These are phyloP conservation scores for Trypanosoma theileri DNA, from an alignment of 208 protist genomes.

Conservation along the genomic window DNA sequence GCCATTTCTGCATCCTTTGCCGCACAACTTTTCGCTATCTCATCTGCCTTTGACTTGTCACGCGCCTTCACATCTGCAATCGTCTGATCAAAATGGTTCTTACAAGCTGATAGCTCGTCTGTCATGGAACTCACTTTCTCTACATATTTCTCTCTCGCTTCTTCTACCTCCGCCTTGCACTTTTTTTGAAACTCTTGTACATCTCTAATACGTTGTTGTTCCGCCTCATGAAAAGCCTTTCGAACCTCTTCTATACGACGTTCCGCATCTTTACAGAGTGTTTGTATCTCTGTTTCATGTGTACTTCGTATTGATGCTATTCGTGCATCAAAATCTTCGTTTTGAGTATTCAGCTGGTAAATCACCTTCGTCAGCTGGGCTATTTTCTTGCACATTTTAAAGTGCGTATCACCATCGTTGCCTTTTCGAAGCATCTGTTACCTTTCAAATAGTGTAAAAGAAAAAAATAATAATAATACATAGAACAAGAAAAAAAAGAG, in stretches of 20 bases:
- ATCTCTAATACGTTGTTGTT: constrained; percentile 26
- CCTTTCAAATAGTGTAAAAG: background rate
- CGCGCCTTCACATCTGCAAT: constrained; percentile 33
- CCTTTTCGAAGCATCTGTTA: constrained; percentile 9
- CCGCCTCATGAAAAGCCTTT: constrained; percentile 29
- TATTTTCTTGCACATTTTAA: constrained; percentile 97
- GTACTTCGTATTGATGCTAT: constrained; percentile 51
- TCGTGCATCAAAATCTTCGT: constrained; percentile 93
- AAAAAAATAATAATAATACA: constrained; percentile 12
- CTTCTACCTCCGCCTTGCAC: constrained; percentile 36
- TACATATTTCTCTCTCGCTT: constrained; percentile 42
- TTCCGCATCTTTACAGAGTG: constrained; percentile 78
- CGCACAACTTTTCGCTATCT: constrained; percentile 36
- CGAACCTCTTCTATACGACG: constrained; percentile 39
- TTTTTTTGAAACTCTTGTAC: constrained; percentile 28
- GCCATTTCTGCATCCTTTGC: constrained; percentile 72
- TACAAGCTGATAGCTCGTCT: constrained; percentile 40
- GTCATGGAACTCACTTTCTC: constrained; percentile 39
- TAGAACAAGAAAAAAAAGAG: constrained; percentile 14
- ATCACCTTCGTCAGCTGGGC: constrained; percentile 97
- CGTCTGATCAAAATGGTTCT: constrained; percentile 44
- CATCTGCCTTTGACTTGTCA: constrained; percentile 26
- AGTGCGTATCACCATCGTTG: constrained; percentile 80
- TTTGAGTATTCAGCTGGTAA: constrained; percentile 95
- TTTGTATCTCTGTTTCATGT: constrained; percentile 86